phyloP scores from a whole-genome alignment of 495 filamentous ascomycete species.

The Rostrohypoxylon terebratum region DNA sequence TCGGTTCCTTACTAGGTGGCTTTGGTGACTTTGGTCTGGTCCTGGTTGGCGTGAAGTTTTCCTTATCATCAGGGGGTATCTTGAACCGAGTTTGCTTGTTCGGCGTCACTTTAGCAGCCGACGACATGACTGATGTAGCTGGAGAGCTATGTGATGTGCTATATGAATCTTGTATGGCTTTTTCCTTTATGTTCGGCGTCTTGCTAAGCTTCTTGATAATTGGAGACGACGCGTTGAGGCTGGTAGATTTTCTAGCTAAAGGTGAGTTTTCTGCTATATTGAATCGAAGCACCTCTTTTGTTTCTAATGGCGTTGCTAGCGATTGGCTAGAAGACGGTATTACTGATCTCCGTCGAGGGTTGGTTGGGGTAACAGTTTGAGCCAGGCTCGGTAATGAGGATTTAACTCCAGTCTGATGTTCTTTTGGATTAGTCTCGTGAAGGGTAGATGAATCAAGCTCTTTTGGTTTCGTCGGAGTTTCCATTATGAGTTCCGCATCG shows the following conservation, averaged over 20 bases:
- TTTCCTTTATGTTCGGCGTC: constrained; percentile 46
- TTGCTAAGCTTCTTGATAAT: constrained; percentile 46
- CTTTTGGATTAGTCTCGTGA: constrained; percentile 13
- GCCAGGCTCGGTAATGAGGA: constrained; percentile 38
- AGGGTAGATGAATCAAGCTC: constrained; percentile 5
- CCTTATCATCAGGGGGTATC: constrained; percentile 45
- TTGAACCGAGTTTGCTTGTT: constrained; percentile 38
- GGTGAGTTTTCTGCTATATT: constrained; percentile 50
- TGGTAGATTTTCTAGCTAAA: constrained; percentile 54
- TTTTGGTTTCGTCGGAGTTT: constrained; percentile 41
- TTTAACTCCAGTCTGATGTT: constrained; percentile 8
- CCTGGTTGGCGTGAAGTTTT: constrained; percentile 47
- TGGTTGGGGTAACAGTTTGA: constrained; percentile 51
- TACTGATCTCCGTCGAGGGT: constrained; percentile 51
- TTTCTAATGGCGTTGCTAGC: constrained; percentile 46
- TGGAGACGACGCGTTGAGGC: constrained; percentile 44
- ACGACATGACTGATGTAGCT: constrained; percentile 7
- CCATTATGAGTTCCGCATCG: constrained; percentile 33
- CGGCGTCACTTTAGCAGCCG: constrained; percentile 34
- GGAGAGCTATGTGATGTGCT: constrained; percentile 49
- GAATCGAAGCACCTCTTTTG: constrained; percentile 51
- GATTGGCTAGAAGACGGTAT: constrained; percentile 58
- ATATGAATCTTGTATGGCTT: constrained; percentile 57
- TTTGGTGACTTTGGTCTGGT: constrained; percentile 41
- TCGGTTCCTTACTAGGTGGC: constrained; percentile 22